Conservation (phyloP, 441 rosid genomes). For the Adansonia rubrostipa region DNA sequence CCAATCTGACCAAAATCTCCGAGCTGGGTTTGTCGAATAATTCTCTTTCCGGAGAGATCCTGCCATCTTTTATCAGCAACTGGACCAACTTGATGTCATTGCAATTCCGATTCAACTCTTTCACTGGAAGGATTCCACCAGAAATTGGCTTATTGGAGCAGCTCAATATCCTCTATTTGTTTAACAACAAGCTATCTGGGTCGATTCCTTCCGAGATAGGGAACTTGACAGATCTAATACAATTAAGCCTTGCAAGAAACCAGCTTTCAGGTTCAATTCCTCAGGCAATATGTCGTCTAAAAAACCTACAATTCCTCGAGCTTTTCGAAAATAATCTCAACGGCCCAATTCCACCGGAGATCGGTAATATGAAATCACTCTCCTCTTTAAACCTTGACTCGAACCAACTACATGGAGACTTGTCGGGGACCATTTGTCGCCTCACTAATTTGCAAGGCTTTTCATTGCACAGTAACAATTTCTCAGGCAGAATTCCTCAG, state of each 20-base stretch:
- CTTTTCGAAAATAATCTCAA: conserved; percentile 42
- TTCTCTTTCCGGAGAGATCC: conserved; percentile 49
- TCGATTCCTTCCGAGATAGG: conserved; percentile 55
- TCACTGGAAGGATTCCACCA: conserved; percentile 51
- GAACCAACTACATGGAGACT: conserved; percentile 45
- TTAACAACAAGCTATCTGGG: conserved; percentile 46
- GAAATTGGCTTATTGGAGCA: conserved; percentile 48
- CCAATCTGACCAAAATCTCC: conserved; percentile 42
- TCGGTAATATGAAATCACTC: conserved; percentile 42
- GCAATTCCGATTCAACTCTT: conserved; percentile 55
- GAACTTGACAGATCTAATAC: conserved; percentile 28
- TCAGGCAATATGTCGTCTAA: conserved; percentile 36
- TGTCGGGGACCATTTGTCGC: conserved; percentile 40
- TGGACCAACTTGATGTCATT: conserved; percentile 53
- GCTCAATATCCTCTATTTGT: conserved; percentile 43
- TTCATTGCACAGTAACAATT: conserved; percentile 42
- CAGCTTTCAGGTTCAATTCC: conserved; percentile 48
- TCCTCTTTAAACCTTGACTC: conserved; percentile 29
- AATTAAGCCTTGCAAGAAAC: conserved; percentile 43
- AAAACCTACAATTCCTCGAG: conserved; percentile 24
- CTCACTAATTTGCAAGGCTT: conserved; percentile 28
- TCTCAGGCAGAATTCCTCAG: conserved; percentile 41
- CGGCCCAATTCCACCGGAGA: conserved; percentile 45
- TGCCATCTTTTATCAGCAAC: conserved; percentile 43
- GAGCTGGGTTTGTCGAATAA: conserved; percentile 51